Base-by-base conservation (phyloP, 441 rosid genomes). In the Erodium moschatum region DNA sequence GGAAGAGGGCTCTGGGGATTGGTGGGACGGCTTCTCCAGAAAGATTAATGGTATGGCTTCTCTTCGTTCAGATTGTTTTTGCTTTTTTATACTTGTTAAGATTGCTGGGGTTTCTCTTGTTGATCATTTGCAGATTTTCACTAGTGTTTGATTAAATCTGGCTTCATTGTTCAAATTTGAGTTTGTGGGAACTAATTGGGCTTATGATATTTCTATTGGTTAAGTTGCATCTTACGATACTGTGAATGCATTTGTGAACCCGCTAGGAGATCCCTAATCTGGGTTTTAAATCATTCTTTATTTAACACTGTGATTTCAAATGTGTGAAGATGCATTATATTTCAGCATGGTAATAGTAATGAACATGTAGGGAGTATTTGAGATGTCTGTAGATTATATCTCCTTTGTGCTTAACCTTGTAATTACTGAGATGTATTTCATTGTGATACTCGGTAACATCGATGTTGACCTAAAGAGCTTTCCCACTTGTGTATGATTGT, bases 11-110 rank as follows among this genome's bases (percentile, higher is more conserved):
- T 73, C 86, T 72, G 71, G 66, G 67, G 85, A 83, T 82, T 82
- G 87, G 86, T 85, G 83, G 81, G 84, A 73, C 70, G 87, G 83
- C 50, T 82, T 83, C 66, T 85, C 81, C 67, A 78, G 69, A 65
- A 71, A 77, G 79, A 73, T 83, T 79, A 75, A 78, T 76, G 88
- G 91, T 86, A 69, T 64, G 58, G 0, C 1, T 20, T 21, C 21
- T 42, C 62, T 44, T 75, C 50, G 70, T 67, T 24, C n/a, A 18
- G 40, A 70, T 67, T 71, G 69, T 68, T 35, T 67, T 31, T 64
- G 19, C 56, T 70, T 74, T 12, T 63, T 12, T 27, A 6, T 67
- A 4, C 21, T 6, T 15, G 27, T 0, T 42, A 63, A 4, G 29
- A 12, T 60, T 69, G 50, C 31, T 67, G 77, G 33, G 72, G 31